These are phyloP conservation scores for Solanum piurae DNA, from an alignment of 257 asterid genomes.

Conservation along the genomic window DNA sequence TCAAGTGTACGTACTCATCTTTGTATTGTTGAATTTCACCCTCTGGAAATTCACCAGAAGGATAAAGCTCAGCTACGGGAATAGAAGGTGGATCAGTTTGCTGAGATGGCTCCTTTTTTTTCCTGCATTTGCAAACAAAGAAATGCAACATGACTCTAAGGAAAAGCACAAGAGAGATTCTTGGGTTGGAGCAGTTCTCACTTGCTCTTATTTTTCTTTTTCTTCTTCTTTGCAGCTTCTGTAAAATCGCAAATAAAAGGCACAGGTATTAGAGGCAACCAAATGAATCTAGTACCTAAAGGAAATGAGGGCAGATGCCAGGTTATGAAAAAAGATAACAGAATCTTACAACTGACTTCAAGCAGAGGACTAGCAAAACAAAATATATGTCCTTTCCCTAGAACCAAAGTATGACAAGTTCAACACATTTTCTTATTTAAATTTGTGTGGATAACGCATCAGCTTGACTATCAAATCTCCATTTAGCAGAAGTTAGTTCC, in stretches of 20 bases:
- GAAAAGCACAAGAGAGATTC: slow-evolving; percentile 1
- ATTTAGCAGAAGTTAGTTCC: not conserved
- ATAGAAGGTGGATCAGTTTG: slow-evolving; percentile 92
- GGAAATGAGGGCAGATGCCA: not conserved
- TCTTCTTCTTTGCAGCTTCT: slow-evolving; percentile 92
- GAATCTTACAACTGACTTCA: not conserved
- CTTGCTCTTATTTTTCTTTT: slow-evolving; percentile 93
- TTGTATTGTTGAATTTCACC: slow-evolving; percentile 96
- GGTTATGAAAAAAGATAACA: not conserved
- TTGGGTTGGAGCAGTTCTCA: slow-evolving; percentile 22
- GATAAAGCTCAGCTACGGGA: slow-evolving; percentile 70
- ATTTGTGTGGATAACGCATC: not conserved
- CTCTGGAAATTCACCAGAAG: slow-evolving; percentile 94
- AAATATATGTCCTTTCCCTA: not conserved
- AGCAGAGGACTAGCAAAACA: not conserved
- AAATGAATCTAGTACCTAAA: not conserved
- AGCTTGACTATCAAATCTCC: not conserved
- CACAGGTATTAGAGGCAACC: not conserved
- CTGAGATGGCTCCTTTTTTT: slow-evolving; percentile 62
- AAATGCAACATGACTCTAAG: not conserved
- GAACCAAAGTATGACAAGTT: not conserved
- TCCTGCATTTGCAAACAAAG: slow-evolving; percentile 37
- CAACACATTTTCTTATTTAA: not conserved
- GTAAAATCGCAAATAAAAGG: slow-evolving; percentile 13
- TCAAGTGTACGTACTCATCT: slow-evolving; percentile 63